Conservation (phyloP, 1,284 basidiomycete genomes). For the Coniophora puteana region DNA sequence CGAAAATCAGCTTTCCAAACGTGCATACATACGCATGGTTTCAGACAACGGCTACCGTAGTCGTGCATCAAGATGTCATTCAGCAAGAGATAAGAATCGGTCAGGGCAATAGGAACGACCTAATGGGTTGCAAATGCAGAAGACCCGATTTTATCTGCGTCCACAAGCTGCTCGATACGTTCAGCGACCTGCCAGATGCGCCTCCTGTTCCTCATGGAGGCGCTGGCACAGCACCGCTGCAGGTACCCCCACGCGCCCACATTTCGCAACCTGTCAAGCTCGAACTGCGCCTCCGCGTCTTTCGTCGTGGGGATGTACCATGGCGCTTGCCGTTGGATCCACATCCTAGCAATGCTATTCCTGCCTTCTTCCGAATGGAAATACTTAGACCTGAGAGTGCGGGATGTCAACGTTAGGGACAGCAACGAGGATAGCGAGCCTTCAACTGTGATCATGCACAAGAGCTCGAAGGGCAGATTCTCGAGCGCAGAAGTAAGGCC, state of each 20-base stretch:
- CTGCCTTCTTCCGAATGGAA: not conserved
- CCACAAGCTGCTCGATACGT: not conserved
- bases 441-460: no score
- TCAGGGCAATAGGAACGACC: no score
- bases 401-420: not conserved
- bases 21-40: no score
- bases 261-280: no score
- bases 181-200: not conserved
- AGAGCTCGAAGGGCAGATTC: no score
- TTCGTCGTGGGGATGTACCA: not conserved
- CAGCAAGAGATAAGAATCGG: no score
- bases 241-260: constrained; percentile 1
- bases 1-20: no score
- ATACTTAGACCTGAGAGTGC: not conserved
- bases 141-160: no score
- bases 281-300: not conserved
- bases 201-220: not conserved
- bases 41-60: no score
- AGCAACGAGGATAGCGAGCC: not conserved
- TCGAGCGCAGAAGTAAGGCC: no score
- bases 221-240: not conserved
- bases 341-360: not conserved
- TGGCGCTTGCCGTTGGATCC: not conserved
- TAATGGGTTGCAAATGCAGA: no score
- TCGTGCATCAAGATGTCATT: no score